Percentiles rank a stretch among this genome's conserved stretches.
These are phyloP conservation scores for Entomortierella beljakovae DNA, from an alignment of 192 early-diverging fungal species.

Conservation along the genomic window DNA sequence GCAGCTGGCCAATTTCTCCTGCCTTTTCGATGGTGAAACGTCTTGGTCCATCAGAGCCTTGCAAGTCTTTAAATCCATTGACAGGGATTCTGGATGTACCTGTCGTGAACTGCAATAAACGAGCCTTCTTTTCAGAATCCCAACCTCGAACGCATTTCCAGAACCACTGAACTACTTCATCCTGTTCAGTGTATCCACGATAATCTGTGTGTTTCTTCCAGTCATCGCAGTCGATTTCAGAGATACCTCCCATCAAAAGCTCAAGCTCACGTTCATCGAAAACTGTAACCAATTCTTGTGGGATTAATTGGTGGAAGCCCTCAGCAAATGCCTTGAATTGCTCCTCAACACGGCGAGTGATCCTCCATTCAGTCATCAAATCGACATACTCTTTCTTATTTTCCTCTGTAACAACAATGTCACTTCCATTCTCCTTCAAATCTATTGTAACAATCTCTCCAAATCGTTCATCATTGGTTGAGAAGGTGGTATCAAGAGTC, in stretches of 20 bases:
- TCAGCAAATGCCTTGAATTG: conserved; percentile 96
- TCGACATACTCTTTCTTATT: conserved; percentile 98
- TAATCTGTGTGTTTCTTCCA: conserved; percentile 99
- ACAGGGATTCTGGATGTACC: conserved; percentile 98
- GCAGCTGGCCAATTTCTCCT: conserved; percentile 85
- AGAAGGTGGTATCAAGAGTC: conserved; percentile 88
- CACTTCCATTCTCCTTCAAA: conserved; percentile 86
- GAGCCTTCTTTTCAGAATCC: conserved; percentile 95
- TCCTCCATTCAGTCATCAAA: conserved; percentile 89
- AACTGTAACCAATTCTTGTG: conserved; percentile 93
- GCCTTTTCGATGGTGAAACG: conserved; percentile 96
- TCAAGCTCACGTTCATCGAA: conserved; percentile 99
- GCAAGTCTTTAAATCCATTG: conserved; percentile 98
- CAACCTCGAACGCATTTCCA: conserved; percentile 91
- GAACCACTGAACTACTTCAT: conserved; percentile 96
- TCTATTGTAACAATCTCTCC: conserved; percentile 91
- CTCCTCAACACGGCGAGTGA: conserved; percentile 91
- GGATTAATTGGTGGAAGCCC: conserved; percentile 96
- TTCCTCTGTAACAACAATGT: conserved; percentile 95
- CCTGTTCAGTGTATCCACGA: conserved; percentile 95
- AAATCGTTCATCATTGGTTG: conserved; percentile 95
- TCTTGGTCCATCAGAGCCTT: conserved; percentile 95
- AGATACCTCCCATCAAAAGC: conserved; percentile 96
- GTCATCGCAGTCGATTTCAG: conserved; percentile 97
- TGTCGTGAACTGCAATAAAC: conserved; percentile 97